Percentiles rank a stretch among this genome's conserved stretches.
Conservation (phyloP, 345 rosid genomes). For the Jatropha curcas region DNA sequence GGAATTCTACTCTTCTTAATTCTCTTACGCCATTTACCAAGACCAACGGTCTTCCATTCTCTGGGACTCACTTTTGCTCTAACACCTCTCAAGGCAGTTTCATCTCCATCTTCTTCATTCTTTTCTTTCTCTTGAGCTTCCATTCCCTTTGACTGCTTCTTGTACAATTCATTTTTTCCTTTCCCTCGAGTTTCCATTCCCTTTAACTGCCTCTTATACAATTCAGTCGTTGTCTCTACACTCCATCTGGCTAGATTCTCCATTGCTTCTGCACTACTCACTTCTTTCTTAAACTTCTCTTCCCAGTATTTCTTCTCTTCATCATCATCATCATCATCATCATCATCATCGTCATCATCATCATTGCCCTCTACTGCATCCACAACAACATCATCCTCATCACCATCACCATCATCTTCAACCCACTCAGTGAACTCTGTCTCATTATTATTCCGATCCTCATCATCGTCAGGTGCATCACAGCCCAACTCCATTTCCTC, state of each 20-base stretch:
- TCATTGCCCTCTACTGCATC: slow-evolving; percentile 40
- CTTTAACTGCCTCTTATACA: slow-evolving; percentile 57
- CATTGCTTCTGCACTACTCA: slow-evolving; percentile 69
- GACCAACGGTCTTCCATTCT: slow-evolving; percentile 75
- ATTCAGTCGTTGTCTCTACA: slow-evolving; percentile 41
- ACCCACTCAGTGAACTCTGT: slow-evolving; percentile 59
- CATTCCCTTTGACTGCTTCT: slow-evolving; percentile 51
- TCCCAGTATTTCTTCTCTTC: slow-evolving; percentile 58
- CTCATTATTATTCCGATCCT: slow-evolving; percentile 39
- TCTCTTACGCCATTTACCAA: slow-evolving; percentile 77
- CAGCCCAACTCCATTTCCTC: slow-evolving; percentile 97
- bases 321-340: slow-evolving; percentile 34
- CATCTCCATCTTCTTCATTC: slow-evolving; percentile 56
- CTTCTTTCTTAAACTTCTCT: slow-evolving; percentile 61
- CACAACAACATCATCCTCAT: slow-evolving; percentile 36
- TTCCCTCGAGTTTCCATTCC: slow-evolving; percentile 38
- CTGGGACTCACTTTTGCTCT: slow-evolving; percentile 71
- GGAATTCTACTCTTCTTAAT: slow-evolving; percentile 76
- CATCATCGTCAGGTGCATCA: slow-evolving; percentile 88
- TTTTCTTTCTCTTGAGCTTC: slow-evolving; percentile 30
- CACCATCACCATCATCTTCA: slow-evolving; percentile 47
- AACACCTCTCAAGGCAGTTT: slow-evolving; percentile 59
- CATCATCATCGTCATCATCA: slow-evolving; percentile 34
- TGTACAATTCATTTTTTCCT: slow-evolving; percentile 32
- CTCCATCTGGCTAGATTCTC: slow-evolving; percentile 69